Evolutionary conservation across 257 asterid genomes (phyloP).

Genomic region (Euphrasia confusa): DNA sequence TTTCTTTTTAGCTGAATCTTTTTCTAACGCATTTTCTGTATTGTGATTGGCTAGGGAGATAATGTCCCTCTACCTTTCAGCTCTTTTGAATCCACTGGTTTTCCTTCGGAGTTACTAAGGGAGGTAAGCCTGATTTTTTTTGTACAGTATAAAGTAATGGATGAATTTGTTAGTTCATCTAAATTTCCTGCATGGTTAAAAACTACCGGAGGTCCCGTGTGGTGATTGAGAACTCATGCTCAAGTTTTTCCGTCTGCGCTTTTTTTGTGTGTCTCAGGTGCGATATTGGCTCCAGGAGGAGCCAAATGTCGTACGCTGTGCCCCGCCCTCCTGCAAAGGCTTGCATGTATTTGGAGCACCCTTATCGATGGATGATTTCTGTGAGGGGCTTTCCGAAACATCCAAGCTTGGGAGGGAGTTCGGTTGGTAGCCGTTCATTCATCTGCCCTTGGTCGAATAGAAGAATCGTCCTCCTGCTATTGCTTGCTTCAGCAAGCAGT

Average conservation of each 20-base stretch:
- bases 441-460: slow-evolving; percentile 63
- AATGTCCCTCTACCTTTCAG: slow-evolving; percentile 73
- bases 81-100: slow-evolving; percentile 72
- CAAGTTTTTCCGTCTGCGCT: slow-evolving; percentile 48
- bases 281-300: slow-evolving; percentile 99
- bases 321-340: slow-evolving; percentile 54
- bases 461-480: slow-evolving; percentile 78
- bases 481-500: slow-evolving; percentile 74
- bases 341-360: slow-evolving; percentile 77
- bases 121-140: slow-evolving; percentile 59
- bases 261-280: slow-evolving; percentile 72
- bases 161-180: slow-evolving; percentile 23
- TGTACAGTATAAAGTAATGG: slow-evolving; percentile 21
- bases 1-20: neutral
- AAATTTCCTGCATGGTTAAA: slow-evolving; percentile 25
- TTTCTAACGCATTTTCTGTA: slow-evolving; percentile 11
- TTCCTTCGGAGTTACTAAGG: slow-evolving; percentile 79
- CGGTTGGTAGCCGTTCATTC: slow-evolving; percentile 65
- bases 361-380: slow-evolving; percentile 64
- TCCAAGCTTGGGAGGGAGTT: slow-evolving; percentile 72
- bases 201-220: slow-evolving; percentile 41
- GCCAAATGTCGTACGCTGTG: slow-evolving; percentile 89
- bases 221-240: slow-evolving; percentile 48
- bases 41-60: slow-evolving; percentile 56
- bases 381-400: slow-evolving; percentile 82